Evolutionary conservation across 495 filamentous ascomycete species (phyloP), one percentile per base, ranked within the genome.

Genomic region (Baudoinia panamericana): DNA sequence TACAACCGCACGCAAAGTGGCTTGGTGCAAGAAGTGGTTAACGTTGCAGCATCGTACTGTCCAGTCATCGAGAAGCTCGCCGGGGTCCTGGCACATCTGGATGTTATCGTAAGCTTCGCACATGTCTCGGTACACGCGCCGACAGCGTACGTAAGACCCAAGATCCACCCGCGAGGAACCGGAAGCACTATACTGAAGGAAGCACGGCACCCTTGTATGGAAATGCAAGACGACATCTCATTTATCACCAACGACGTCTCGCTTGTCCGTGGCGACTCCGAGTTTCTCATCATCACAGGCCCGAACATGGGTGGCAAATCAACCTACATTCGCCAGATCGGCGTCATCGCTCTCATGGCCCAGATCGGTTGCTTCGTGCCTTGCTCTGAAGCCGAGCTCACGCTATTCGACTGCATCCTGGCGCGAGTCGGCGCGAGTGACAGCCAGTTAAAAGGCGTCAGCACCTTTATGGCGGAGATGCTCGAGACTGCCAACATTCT

Each of bases 401-500:
- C 85, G 18, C 84, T 99, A 43, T 99, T 96, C 60, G 90, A 99
- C 63, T 92, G 84, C 56, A 95, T 99, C 42, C 84, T 99, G 24
- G 92, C 90, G 7, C 80, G 90, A 49, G 90, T 99, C 3, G 90
- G 90, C 36, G 90, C 90, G 4, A 86, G 79, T 55, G 90, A 99
- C 60, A 87, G 81, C 5, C 90, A 96, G 57, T 75, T 99, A 26
- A 99, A 99, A 62, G 90, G 90, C 25, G 92, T 99, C 6, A 93
- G 84, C 28, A 99, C 90, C 0, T 99, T 99, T 68, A 99, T 99
- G 92, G 92, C 92, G 0, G 90, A 99, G 65, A 99, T 99, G 90
- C 71, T 99, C 19, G 90, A 99, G 56, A 99, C 90, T 0, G 84
- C 90, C 41, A 95, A 94, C 54, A 99, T 99, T 46, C 80, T 99